Conservation (phyloP, 164 flowering plant genomes). For the Magnolia kwangsiensis region DNA sequence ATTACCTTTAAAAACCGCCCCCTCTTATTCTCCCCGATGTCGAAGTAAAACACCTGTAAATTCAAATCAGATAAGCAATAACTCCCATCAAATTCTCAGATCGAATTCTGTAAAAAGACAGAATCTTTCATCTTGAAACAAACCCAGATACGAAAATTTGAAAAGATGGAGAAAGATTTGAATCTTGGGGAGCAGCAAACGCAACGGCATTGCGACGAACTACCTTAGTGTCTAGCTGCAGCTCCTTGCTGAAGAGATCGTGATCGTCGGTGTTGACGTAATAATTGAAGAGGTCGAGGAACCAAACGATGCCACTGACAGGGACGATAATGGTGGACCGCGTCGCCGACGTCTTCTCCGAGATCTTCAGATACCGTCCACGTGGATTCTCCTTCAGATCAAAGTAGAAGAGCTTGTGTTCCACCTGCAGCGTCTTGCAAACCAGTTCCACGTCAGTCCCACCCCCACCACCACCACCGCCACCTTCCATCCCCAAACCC, state of each 20-base stretch:
- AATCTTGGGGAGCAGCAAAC: neutral
- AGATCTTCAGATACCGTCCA: conserved; percentile 87
- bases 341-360: conserved; percentile 94
- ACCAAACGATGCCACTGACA: conserved; percentile 79
- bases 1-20: conserved; percentile 93
- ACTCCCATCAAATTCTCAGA: neutral
- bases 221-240: conserved; percentile 92
- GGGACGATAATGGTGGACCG: conserved; percentile 97
- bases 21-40: conserved; percentile 90
- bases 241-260: conserved; percentile 83
- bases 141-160: neutral
- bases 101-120: neutral
- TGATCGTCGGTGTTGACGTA: conserved; percentile 75
- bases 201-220: neutral
- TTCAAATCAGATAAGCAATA: neutral
- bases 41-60: conserved; percentile 87
- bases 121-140: neutral
- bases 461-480: neutral
- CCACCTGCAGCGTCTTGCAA: conserved; percentile 92
- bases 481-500: neutral
- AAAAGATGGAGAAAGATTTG: neutral
- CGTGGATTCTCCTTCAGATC: conserved; percentile 98
- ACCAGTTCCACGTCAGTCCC: conserved; percentile 78
- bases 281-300: conserved; percentile 95
- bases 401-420: conserved; percentile 96